Evolutionary conservation across 1,284 basidiomycete genomes (phyloP), one percentile per base, ranked within the genome.

Genomic region (Tylopilus sp.): DNA sequence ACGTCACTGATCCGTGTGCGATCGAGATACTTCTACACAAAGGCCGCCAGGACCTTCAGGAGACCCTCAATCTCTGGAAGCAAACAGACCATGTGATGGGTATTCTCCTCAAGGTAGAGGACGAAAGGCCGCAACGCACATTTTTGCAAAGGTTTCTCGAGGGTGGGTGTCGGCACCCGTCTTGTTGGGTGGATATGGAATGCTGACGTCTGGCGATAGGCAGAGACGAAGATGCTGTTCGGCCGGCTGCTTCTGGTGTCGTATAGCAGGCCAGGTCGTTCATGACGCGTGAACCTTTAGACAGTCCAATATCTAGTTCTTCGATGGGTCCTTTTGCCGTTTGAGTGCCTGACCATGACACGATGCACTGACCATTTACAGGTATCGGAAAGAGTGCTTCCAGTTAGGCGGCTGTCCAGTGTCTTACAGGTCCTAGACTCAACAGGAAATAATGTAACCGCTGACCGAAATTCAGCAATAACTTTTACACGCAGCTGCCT

Each of bases 11-110:
- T 72, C 71, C 83, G 29, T 82, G 84, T 48, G 84, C 91, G 37
- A 84, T 97, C 66, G 93, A 99, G 67, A 74, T 97, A 44, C 77
- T 98, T 59, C 68, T 98, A 43, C 79, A 87, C 69, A 98, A 98
- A 78, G 81, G 82, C 53, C 76, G 85, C 55, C 86, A 86, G 71
- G 94, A 97, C 61, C 94, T 85, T 66, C 97, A 99, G 75, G 97
- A 95, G 77, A 88, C 89, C 41, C 79, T 97, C 77, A 97, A 97
- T 67, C 81, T 79, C 59, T 97, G 94, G 94, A 95, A 95, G 69
- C 88, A 91, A 74, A 74, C 75, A 35, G 85, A 89, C 54, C 88
- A 90, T 64, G 71, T 91, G 21, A 68, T 84, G 65, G 86, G 85
- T 6, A 77, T 86, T 30, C 62, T 89, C 41, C 68, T 89, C 52